phyloP scores from a whole-genome alignment of 441 rosid species.

The Francoa sonchifolia region DNA sequence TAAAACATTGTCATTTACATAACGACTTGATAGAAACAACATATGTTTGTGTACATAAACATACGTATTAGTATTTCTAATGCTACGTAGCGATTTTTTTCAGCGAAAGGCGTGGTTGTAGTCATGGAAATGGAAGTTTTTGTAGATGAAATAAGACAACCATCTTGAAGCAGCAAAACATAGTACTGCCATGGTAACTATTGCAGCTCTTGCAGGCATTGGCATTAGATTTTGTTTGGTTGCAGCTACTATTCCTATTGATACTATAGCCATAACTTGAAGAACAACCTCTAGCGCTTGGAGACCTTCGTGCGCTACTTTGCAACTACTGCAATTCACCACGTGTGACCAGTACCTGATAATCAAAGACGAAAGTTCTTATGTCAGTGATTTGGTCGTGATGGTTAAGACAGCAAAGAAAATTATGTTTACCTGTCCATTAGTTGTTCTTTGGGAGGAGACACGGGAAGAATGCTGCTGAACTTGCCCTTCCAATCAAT shows the following conservation, averaged over 20 bases:
- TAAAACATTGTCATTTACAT: no score
- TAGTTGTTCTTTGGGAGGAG: slow-evolving; percentile 71
- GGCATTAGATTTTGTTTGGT: slow-evolving; percentile 31
- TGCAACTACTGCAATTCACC: slow-evolving; percentile 76
- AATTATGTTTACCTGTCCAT: slow-evolving; percentile 51
- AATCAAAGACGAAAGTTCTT: no score
- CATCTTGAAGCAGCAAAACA: slow-evolving; percentile 70
- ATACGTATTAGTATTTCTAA: no score
- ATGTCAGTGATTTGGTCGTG: no score
- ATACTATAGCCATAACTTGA: slow-evolving; percentile 41
- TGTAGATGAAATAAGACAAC: slow-evolving; percentile 63
- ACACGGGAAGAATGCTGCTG: slow-evolving; percentile 51
- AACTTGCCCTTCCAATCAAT: slow-evolving; percentile 75
- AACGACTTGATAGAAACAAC: no score
- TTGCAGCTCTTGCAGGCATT: slow-evolving; percentile 23
- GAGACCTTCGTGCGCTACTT: slow-evolving; percentile 44
- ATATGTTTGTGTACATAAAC: no score
- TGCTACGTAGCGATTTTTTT: slow-evolving; percentile 6
- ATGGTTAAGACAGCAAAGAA: background rate
- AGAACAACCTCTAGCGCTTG: slow-evolving; percentile 44
- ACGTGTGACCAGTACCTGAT: slow-evolving; percentile 86
- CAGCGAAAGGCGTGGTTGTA: slow-evolving; percentile 67
- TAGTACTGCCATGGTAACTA: slow-evolving; percentile 37
- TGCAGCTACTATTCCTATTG: slow-evolving; percentile 51
- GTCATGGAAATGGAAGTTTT: slow-evolving; percentile 68